Evolutionary conservation across 768 basidiomycete genomes (phyloP).

Genomic region (Solioccasus polychromus): DNA sequence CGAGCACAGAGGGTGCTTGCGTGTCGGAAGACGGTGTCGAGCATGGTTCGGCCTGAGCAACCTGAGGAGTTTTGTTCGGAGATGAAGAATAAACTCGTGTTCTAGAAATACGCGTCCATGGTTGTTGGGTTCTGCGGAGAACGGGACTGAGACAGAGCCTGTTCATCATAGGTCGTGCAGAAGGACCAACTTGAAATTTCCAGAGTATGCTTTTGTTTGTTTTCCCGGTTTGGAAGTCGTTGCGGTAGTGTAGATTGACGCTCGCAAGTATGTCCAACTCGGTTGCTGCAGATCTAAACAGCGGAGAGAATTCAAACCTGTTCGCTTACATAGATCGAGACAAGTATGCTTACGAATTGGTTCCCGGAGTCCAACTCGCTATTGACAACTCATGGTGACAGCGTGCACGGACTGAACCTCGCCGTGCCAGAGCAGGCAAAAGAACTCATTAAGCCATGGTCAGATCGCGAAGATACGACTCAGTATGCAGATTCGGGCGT

Average conservation of each 20-base stretch:
- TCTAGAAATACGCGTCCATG: conserved; percentile 4
- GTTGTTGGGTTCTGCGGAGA: conserved; percentile 10
- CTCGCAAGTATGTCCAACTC: conserved; percentile 33
- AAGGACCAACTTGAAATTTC: too few species aligned
- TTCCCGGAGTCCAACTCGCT: not conserved
- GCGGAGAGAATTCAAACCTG: conserved; percentile 52
- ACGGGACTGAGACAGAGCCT: conserved; percentile 15
- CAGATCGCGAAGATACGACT: conserved; percentile 64
- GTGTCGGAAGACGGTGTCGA: not conserved
- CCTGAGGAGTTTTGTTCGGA: conserved; percentile 3
- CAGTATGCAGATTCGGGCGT: conserved; percentile 75
- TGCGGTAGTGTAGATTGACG: conserved; percentile 1
- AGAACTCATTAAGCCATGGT: conserved; percentile 78
- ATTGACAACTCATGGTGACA: conserved; percentile 27
- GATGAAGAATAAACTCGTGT: conserved; percentile 17
- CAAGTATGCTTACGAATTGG: conserved; percentile 42
- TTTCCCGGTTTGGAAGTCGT: conserved; percentile 14
- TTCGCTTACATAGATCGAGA: conserved; percentile 62
- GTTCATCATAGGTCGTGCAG: too few species aligned
- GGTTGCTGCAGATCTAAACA: conserved; percentile 42
- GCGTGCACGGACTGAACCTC: conserved; percentile 79
- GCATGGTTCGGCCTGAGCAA: conserved; percentile 2
- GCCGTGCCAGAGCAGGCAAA: conserved; percentile 79
- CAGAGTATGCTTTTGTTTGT: conserved; percentile 17
- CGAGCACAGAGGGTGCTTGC: conserved; percentile 8